Evolutionary conservation across 2,329 filamentous ascomycete genomes (phyloP), one percentile per base, ranked within the genome.

Genomic region (Fusarium sp.): DNA sequence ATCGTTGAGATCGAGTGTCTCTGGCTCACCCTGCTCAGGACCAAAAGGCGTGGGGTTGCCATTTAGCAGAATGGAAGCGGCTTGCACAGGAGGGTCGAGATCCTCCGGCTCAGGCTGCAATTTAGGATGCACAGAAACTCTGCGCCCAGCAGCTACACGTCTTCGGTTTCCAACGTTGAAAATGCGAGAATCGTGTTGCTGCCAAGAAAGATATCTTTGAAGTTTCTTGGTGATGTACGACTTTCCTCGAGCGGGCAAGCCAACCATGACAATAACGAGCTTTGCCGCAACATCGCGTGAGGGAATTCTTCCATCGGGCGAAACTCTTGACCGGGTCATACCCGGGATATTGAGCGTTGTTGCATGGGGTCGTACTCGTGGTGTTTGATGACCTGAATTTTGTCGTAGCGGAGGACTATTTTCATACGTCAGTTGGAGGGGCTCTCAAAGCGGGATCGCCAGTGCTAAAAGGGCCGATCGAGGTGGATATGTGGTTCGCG

Each of bases 161-260:
- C 96, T 87, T 75, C 94, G 87, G 79, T 97, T 95, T 63, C 96
- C 96, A 37, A 99, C 96, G 75, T 99, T 99, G 87, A 99, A 99
- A 72, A 99, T 97, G 71, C 87, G 88, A 14, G 94, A 96, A 75
- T 97, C 93, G 80, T 99, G 95, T 76, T 99, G 96, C 75, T 97
- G 89, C 96, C 96, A 99, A 49, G 96, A 95, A 50, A 99, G 83
- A 77, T 98, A 99, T 65, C 96, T 88, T 61, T 96, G 92, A 67
- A 99, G 87, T 82, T 99, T 99, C 84, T 98, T 98, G 65, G 96
- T 98, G 75, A 99, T 97, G 81, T 99, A 99, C 56, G 94, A 97
- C 82, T 99, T 99, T 77, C 96, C 96, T 74, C 96, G 87, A 11
- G 96, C 96, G 4, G 96, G 96, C 73, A 99, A 83, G 67, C 96